Percentiles rank a stretch among this genome's conserved stretches.
phyloP scores from a whole-genome alignment of 1,284 basidiomycete species.

The Irpex sp. region DNA sequence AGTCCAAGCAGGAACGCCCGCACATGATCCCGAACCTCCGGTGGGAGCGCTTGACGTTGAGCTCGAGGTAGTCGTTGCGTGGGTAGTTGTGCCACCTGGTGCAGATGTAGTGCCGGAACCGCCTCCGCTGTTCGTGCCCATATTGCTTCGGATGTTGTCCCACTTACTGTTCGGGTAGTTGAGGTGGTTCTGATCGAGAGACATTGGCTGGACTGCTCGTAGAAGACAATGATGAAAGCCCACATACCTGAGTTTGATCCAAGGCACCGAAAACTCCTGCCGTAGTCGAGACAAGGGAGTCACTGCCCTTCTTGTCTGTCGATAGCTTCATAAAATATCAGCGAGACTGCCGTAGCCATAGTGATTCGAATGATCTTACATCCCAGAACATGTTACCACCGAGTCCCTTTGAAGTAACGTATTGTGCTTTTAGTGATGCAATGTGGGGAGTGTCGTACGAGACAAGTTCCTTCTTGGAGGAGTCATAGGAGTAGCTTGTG shows the following conservation, averaged over 20 bases:
- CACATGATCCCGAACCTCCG: conserved; percentile 36
- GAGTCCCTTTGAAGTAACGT: conserved; percentile 61
- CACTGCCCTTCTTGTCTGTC: conserved; percentile 54
- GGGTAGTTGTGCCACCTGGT: conserved; percentile 2
- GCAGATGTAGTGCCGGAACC: conserved; percentile 10
- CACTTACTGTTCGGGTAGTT: conserved; percentile 62
- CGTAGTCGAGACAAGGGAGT: conserved; percentile 53
- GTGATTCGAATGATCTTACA: conserved; percentile 30
- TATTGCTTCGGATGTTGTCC: conserved; percentile 65
- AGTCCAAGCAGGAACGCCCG: conserved; percentile 51
- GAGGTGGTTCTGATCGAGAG: conserved; percentile 56
- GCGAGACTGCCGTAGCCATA: neutral
- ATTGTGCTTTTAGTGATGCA: conserved; percentile 71
- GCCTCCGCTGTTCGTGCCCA: conserved; percentile 32
- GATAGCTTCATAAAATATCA: conserved; percentile 42
- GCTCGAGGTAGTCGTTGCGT: conserved; percentile 6
- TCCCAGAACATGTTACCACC: conserved; percentile 85
- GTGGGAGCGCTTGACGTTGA: conserved; percentile 15
- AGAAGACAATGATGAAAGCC: neutral
- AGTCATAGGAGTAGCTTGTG: conserved; percentile 79
- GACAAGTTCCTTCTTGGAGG: conserved; percentile 58
- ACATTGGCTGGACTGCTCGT: neutral
- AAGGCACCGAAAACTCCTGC: conserved; percentile 46
- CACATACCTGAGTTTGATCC: conserved; percentile 47
- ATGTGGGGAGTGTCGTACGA: conserved; percentile 83